A percentile compares a stretch with the other conserved stretches of the same genome.
These are phyloP conservation scores for sweet orange (Citrus sinensis) DNA, from an alignment of 345 rosid genomes.

Conservation along the genomic window DNA sequence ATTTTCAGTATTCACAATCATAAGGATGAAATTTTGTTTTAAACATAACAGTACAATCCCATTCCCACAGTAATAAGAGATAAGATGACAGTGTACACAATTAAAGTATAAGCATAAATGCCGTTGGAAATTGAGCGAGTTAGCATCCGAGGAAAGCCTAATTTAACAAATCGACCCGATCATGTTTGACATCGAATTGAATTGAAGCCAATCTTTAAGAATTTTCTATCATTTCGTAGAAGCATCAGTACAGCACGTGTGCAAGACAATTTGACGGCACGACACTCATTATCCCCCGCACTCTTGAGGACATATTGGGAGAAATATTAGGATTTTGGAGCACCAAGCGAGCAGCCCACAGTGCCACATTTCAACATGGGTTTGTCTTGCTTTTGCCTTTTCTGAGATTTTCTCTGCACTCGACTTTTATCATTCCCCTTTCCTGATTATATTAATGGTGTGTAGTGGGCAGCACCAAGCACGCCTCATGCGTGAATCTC, in stretches of 20 bases:
- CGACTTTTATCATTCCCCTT: not conserved
- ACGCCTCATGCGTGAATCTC: constrained; percentile 20
- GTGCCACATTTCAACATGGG: not conserved
- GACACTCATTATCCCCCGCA: constrained; percentile 27
- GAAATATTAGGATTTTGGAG: constrained; percentile 18
- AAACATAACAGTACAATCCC: no score
- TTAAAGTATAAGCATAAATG: no score
- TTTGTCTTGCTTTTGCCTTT: constrained; percentile 6
- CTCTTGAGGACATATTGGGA: constrained; percentile 31
- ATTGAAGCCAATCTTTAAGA: not conserved
- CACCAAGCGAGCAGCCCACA: constrained; percentile 9
- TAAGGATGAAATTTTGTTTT: no score
- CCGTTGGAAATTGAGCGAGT: not conserved
- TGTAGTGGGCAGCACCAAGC: constrained; percentile 26
- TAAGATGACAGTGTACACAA: no score
- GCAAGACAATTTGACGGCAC: constrained; percentile 51
- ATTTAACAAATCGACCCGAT: not conserved
- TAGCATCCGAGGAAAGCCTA: not conserved
- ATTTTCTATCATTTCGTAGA: not conserved
- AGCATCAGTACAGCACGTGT: constrained; percentile 29
- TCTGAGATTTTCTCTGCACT: not conserved
- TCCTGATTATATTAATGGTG: not conserved
- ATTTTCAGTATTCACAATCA: no score
- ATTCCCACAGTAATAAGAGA: no score
- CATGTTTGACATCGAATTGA: not conserved